Conservation (phyloP, 2,329 filamentous ascomycete genomes). For the Elsinoe batatas region DNA sequence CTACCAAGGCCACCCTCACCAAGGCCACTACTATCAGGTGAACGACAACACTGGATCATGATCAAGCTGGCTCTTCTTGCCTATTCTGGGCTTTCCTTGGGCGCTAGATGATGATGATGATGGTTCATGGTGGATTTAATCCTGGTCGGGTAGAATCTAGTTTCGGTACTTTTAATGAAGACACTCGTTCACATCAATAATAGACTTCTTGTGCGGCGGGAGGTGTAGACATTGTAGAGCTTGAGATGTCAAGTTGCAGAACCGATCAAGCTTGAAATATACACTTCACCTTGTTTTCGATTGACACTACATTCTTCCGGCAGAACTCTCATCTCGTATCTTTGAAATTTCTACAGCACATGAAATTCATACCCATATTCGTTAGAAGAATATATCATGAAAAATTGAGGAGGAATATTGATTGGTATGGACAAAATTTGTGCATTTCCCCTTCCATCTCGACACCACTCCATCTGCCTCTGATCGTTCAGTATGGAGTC, state of each 20-base stretch:
- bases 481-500: slow-evolving; percentile 1
- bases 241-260: no score
- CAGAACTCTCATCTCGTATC: no score
- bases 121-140: not conserved
- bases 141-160: not conserved
- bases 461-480: not conserved
- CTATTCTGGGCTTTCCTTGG: slow-evolving; percentile 3
- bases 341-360: no score
- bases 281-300: no score
- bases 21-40: slow-evolving; percentile 73
- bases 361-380: no score
- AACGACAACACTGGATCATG: slow-evolving; percentile 7
- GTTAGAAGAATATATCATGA: no score
- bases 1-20: slow-evolving; percentile 68
- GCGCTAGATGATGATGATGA: not conserved
- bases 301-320: no score
- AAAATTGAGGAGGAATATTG: no score
- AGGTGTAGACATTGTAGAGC: no score
- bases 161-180: slow-evolving; percentile 2
- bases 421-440: not conserved
- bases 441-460: not conserved
- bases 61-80: not conserved
- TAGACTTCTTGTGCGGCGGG: no score
- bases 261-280: no score
- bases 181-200: not conserved